Evolutionary conservation across 139 green algal species (phyloP).

Genomic region (Eudorina sp.): DNA sequence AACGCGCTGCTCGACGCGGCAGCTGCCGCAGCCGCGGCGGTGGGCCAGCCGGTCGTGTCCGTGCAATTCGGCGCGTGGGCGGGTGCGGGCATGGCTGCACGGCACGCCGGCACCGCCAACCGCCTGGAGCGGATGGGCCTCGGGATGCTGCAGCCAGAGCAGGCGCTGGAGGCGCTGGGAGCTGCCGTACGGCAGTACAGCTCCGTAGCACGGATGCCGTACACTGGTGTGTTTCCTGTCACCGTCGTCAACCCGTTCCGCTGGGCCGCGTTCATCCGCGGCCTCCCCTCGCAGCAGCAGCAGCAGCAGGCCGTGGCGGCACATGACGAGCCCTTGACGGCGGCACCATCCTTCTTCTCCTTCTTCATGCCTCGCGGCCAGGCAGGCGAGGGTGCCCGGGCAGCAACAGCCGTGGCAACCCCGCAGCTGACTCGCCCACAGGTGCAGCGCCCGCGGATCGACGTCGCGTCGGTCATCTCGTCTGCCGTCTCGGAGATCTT

Average conservation of each 20-base stretch:
- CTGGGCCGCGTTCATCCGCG: conserved; percentile 63
- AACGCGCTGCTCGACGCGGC: conserved; percentile 80
- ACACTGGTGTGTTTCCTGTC: background rate
- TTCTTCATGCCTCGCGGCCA: background rate
- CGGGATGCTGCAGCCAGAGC: conserved; percentile 60
- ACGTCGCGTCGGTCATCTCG: conserved; percentile 22
- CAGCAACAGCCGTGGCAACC: background rate
- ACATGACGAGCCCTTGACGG: background rate
- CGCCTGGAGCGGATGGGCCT: conserved; percentile 70
- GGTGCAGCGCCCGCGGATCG: background rate
- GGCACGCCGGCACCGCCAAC: conserved; percentile 8
- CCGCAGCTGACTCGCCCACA: background rate
- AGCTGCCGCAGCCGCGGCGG: background rate
- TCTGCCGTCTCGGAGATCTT: conserved; percentile 62
- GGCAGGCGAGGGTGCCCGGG: background rate
- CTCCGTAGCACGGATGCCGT: background rate
- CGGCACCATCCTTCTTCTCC: conserved; percentile 16
- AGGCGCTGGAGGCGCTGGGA: conserved; percentile 65
- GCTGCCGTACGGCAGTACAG: background rate
- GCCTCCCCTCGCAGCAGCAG: conserved; percentile 29
- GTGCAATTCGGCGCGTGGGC: conserved; percentile 51
- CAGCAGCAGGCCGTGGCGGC: background rate
- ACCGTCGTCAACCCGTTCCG: conserved; percentile 51
- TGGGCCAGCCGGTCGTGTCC: conserved; percentile 41
- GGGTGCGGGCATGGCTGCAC: conserved; percentile 47